Conservation (phyloP, 345 rosid genomes). For the Nephelium lappaceum region DNA sequence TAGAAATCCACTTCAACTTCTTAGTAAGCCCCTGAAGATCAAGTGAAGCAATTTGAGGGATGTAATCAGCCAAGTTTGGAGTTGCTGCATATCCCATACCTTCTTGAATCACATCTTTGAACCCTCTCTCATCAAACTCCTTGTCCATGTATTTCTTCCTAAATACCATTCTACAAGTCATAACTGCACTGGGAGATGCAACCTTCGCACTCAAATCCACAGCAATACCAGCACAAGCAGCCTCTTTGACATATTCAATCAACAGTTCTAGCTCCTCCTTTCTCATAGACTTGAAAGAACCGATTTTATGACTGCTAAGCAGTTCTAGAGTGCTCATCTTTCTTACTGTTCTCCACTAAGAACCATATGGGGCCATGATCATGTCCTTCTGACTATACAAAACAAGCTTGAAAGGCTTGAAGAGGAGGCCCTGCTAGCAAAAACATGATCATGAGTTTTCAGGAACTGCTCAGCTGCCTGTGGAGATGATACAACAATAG, state of each 20-base stretch:
- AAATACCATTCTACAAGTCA: conserved; percentile 36
- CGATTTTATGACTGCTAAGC: too few relatives aligned
- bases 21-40: conserved; percentile 37
- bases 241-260: neutral
- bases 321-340: too few relatives aligned
- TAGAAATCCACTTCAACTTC: conserved; percentile 34
- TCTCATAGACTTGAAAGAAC: too few relatives aligned
- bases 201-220: conserved; percentile 33
- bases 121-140: too few relatives aligned
- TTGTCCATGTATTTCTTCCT: too few relatives aligned
- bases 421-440: conserved; percentile 29
- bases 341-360: too few relatives aligned
- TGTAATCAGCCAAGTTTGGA: too few relatives aligned
- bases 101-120: too few relatives aligned
- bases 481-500: conserved; percentile 24
- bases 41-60: conserved; percentile 6
- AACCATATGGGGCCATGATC: neutral
- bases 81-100: too few relatives aligned
- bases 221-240: neutral
- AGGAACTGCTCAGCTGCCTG: conserved; percentile 35
- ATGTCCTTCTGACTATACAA: conserved; percentile 21
- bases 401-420: conserved; percentile 21
- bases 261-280: too few relatives aligned
- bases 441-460: conserved; percentile 33
- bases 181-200: conserved; percentile 19